A percentile compares a stretch with the other conserved stretches of the same genome.
Conservation (phyloP, 225 moss, liverwort and hornwort species). For the Antitrichia curtipendula region DNA sequence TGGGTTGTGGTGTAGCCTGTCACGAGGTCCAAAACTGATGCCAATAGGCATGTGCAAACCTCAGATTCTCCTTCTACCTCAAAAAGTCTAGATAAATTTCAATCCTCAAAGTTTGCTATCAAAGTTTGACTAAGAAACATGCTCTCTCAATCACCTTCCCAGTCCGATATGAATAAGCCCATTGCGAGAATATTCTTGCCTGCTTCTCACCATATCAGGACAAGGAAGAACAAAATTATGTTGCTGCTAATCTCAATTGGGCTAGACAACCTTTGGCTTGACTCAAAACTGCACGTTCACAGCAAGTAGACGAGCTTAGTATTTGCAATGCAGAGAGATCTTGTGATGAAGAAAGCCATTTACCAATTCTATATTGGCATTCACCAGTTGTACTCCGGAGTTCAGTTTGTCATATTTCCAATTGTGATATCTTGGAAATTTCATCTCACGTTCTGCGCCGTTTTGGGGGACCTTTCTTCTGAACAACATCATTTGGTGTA, state of each 20-base stretch:
- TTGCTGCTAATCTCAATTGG: not conserved
- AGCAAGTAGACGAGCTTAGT: not conserved
- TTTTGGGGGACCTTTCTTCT: conserved; percentile 10
- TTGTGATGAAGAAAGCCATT: not conserved
- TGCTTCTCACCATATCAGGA: not conserved
- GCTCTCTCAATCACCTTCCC: not conserved
- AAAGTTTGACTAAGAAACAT: not conserved
- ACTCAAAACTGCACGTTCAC: not conserved
- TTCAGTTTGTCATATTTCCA: not conserved
- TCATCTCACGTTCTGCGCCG: conserved; percentile 25
- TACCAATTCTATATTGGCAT: not conserved
- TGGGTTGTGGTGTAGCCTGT: not conserved
- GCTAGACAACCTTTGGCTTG: not conserved
- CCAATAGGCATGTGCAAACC: not conserved
- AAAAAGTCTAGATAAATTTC: not conserved
- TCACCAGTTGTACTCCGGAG: not conserved
- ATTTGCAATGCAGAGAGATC: not conserved
- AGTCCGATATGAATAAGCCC: not conserved
- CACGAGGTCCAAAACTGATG: conserved; percentile 6
- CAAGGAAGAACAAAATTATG: not conserved
- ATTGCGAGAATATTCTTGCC: not conserved
- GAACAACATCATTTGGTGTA: not conserved
- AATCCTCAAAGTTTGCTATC: not conserved
- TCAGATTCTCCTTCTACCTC: not conserved
- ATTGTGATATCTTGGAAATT: not conserved